Conservation (phyloP, 768 basidiomycete genomes). For the Psilocybe cyanescens region DNA sequence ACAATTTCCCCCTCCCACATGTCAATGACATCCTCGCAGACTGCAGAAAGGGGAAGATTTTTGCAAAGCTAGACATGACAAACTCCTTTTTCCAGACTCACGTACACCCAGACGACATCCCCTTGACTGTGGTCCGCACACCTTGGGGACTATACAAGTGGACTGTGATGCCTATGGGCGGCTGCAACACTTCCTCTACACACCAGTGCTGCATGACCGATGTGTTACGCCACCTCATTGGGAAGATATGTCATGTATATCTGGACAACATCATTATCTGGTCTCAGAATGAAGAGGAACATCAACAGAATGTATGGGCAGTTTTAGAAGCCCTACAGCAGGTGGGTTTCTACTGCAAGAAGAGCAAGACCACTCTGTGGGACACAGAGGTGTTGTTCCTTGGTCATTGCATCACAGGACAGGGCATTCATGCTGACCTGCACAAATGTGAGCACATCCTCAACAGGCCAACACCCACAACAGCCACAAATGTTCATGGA, state of each 20-base stretch:
- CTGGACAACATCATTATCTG: background rate
- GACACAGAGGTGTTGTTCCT: conserved; percentile 30
- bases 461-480: conserved; percentile 33
- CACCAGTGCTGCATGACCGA: background rate
- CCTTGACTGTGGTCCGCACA: background rate
- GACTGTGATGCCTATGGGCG: background rate
- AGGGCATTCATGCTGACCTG: conserved; percentile 33
- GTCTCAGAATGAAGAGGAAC: background rate
- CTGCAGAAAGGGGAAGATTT: background rate
- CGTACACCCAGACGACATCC: background rate
- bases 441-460: conserved; percentile 29
- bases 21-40: background rate
- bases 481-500: conserved; percentile 28
- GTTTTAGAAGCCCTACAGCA: conserved; percentile 16
- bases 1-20: background rate
- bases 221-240: background rate
- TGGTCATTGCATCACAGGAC: conserved; percentile 32
- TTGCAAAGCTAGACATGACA: background rate
- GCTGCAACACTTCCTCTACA: background rate
- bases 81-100: background rate
- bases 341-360: conserved; percentile 14
- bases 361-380: conserved; percentile 18
- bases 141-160: background rate
- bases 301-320: too few species aligned
- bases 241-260: background rate